Conservation (phyloP, 345 rosid genomes). For the Anacardium occidentale region DNA sequence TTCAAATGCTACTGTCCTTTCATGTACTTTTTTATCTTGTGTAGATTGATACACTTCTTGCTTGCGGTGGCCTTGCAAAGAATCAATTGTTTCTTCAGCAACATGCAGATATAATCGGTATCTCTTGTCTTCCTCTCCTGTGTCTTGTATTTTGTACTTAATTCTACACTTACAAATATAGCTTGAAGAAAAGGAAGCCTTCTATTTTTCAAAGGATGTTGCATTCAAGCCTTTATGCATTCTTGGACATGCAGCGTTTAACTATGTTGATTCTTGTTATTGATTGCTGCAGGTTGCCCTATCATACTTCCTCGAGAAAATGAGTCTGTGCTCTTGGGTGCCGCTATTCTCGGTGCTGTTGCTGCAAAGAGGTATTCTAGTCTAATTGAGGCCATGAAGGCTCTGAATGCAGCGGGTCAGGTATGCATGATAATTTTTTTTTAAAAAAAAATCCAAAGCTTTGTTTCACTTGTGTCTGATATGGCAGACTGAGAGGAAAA, state of each 20-base stretch:
- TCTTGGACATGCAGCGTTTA: constrained; percentile 1
- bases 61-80: constrained; percentile 88
- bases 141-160: not conserved
- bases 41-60: constrained; percentile 81
- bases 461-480: no score
- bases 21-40: constrained; percentile 19
- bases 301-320: constrained; percentile 88
- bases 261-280: constrained; percentile 4
- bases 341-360: constrained; percentile 91
- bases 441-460: no score
- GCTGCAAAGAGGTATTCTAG: constrained; percentile 68
- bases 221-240: not conserved
- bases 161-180: not conserved
- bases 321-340: constrained; percentile 86
- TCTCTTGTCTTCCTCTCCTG: constrained; percentile 11
- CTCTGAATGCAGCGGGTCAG: constrained; percentile 83
- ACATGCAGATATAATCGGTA: constrained; percentile 86
- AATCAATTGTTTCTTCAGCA: constrained; percentile 74
- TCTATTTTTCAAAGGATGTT: not conserved
- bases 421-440: constrained; percentile 29
- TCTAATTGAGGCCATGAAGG: constrained; percentile 82
- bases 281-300: constrained; percentile 64
- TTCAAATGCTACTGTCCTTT: not conserved
- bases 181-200: not conserved
- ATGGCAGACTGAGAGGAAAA: not conserved